phyloP scores from a whole-genome alignment of 805 yeast species.

The Cyberlindnera euphorbiae region DNA sequence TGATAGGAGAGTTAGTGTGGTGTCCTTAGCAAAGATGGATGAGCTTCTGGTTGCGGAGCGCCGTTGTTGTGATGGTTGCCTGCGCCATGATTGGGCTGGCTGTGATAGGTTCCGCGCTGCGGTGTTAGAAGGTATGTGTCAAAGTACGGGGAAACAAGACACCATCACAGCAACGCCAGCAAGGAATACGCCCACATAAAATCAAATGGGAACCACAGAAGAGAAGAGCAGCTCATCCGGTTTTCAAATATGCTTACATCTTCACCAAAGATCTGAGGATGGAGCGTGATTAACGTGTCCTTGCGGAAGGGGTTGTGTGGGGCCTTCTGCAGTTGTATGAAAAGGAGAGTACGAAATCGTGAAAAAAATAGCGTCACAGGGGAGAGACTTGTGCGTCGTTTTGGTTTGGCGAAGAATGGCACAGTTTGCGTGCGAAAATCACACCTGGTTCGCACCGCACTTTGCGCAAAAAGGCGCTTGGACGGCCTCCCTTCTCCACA shows the following conservation, averaged over 20 bases:
- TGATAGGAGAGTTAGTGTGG: conserved; percentile 4
- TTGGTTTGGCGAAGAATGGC: conserved; percentile 7
- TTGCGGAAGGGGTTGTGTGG: too few relatives aligned
- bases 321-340: background rate
- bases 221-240: too few relatives aligned
- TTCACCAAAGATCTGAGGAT: conserved; percentile 14
- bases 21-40: too few relatives aligned
- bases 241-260: conserved; percentile 12
- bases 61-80: too few relatives aligned
- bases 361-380: conserved; percentile 13
- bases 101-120: too few relatives aligned
- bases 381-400: conserved; percentile 11
- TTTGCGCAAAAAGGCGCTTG: too few relatives aligned
- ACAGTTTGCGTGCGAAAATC: conserved; percentile 11
- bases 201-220: too few relatives aligned
- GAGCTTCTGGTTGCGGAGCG: too few relatives aligned
- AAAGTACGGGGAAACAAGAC: background rate
- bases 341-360: conserved; percentile 7
- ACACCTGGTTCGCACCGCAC: conserved; percentile 1
- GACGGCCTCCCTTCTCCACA: too few relatives aligned
- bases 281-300: conserved; percentile 4
- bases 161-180: too few relatives aligned
- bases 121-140: conserved; percentile 7
- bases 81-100: too few relatives aligned
- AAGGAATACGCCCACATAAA: too few relatives aligned